Evolutionary conservation across 73 alveolate genomes (phyloP).

Genomic region (Tetrahymena borealis): DNA sequence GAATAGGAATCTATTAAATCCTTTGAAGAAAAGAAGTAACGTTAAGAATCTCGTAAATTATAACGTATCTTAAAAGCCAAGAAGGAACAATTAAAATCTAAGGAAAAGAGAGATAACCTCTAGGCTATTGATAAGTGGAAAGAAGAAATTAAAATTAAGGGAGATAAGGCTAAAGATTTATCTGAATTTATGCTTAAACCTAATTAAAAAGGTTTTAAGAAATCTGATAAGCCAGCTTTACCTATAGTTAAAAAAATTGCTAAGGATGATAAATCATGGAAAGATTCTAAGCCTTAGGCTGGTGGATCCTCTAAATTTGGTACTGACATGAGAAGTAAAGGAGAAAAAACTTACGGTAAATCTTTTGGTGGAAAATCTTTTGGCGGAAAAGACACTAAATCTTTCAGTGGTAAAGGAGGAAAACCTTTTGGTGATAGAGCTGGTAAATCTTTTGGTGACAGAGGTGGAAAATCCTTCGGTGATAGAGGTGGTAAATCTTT

Average conservation of each 20-base stretch:
- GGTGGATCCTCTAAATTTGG: neutral
- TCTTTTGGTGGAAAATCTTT: neutral
- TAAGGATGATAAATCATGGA: neutral
- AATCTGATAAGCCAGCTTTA: neutral
- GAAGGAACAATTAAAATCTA: slow-evolving; percentile 41
- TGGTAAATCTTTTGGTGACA: neutral
- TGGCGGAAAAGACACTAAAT: neutral
- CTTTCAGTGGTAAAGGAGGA: neutral
- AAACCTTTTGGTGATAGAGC: neutral
- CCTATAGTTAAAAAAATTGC: neutral
- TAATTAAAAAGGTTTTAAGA: neutral
- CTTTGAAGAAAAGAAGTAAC: slow-evolving; percentile 47
- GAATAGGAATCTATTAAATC: slow-evolving; percentile 31
- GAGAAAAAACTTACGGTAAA: neutral
- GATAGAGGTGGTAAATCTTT: neutral
- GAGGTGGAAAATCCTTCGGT: neutral
- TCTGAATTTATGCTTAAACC: neutral
- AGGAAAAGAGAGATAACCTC: slow-evolving; percentile 46
- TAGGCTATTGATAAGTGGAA: slow-evolving; percentile 39
- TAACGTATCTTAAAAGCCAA: slow-evolving; percentile 27
- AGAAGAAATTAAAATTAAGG: slow-evolving; percentile 29
- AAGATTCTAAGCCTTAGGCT: neutral
- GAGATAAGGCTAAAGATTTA: slow-evolving; percentile 34
- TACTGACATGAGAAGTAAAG: neutral
- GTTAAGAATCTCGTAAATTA: slow-evolving; percentile 21